These are phyloP conservation scores for Cinnamomum chago DNA, from an alignment of 164 flowering plant genomes.

Conservation along the genomic window DNA sequence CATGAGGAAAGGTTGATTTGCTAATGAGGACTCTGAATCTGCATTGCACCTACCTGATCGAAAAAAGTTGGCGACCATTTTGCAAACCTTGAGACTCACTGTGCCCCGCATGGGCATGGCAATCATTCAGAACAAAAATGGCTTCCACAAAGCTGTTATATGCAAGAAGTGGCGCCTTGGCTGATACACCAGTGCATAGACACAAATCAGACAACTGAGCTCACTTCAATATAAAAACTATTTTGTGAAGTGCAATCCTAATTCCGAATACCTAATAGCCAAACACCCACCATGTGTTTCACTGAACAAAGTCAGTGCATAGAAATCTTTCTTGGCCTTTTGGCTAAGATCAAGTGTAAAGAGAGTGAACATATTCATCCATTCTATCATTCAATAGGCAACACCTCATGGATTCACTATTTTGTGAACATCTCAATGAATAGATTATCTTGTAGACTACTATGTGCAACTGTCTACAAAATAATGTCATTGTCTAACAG, in stretches of 20 bases:
- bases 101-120: slow-evolving; percentile 59
- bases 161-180: slow-evolving; percentile 94
- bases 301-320: too few species aligned
- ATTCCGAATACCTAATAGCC: too few species aligned
- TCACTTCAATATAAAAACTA: background rate
- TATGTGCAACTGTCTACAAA: too few species aligned
- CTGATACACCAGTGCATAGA: slow-evolving; percentile 30
- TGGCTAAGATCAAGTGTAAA: slow-evolving; percentile 69
- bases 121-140: slow-evolving; percentile 82
- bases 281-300: too few species aligned
- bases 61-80: slow-evolving; percentile 49
- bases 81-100: slow-evolving; percentile 40
- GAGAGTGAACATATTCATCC: too few species aligned
- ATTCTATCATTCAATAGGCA: too few species aligned
- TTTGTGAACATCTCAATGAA: too few species aligned
- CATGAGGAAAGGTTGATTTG: background rate
- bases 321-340: slow-evolving; percentile 37
- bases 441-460: too few species aligned
- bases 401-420: too few species aligned
- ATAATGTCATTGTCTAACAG: too few species aligned
- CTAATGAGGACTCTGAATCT: slow-evolving; percentile 1
- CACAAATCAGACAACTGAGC: slow-evolving; percentile 2
- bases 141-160: slow-evolving; percentile 99
- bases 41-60: slow-evolving; percentile 52
- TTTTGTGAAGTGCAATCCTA: background rate